A percentile compares a stretch with the other conserved stretches of the same genome.
phyloP scores from a whole-genome alignment of 106 monocot genomes.

The Platanthera zijinensis region DNA sequence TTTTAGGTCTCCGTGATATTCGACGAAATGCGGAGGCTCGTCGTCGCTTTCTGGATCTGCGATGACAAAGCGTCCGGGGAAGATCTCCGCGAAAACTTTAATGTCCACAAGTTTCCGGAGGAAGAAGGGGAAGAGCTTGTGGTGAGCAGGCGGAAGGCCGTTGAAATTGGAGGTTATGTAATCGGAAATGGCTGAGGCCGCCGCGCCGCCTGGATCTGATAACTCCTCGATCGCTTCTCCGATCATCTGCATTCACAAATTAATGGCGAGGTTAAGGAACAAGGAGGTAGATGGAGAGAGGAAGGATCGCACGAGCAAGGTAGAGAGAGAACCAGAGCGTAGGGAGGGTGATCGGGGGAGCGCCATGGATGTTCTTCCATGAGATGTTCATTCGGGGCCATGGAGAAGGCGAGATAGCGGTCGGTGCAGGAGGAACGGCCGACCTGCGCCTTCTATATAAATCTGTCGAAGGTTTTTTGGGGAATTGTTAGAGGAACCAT shows the following conservation, averaged over 20 bases:
- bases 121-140: background rate
- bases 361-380: background rate
- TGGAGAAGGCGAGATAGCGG: too few relatives aligned
- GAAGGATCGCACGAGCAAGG: background rate
- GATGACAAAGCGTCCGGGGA: background rate
- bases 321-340: background rate
- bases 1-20: too few relatives aligned
- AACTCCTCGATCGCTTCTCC: background rate
- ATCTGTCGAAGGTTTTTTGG: too few relatives aligned
- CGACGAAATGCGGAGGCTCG: too few relatives aligned
- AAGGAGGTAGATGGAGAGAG: background rate
- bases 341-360: constrained; percentile 1
- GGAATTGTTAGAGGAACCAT: too few relatives aligned
- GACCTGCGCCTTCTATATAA: too few relatives aligned
- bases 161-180: constrained; percentile 1
- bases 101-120: background rate
- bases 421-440: too few relatives aligned
- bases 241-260: background rate
- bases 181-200: background rate
- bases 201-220: background rate
- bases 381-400: background rate
- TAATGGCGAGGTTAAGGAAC: background rate
- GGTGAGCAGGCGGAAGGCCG: background rate
- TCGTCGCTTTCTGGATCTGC: too few relatives aligned
- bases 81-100: background rate